Evolutionary conservation across 495 filamentous ascomycete species (phyloP), one percentile per base, ranked within the genome.

Genomic region (Talaromyces liani): DNA sequence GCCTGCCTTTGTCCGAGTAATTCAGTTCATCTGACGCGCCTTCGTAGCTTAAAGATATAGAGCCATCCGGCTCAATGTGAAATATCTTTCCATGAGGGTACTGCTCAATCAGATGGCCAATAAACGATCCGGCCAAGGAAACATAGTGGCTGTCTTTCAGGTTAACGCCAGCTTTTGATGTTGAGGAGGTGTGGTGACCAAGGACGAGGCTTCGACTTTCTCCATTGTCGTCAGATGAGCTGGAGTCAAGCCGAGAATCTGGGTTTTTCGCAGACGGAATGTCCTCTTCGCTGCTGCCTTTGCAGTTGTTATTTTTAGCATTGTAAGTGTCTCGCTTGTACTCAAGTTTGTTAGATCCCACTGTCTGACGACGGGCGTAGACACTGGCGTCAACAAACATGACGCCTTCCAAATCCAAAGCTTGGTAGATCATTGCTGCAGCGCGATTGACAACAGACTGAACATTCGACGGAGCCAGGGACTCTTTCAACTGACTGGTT

Each of bases 401-500:
- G 14, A 41, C 36, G 14, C 36, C 36, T 16, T 41, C 36, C 12
- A 41, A 3, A 16, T 41, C 36, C 36, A 41, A n/a, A 16, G 36
- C 36, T 41, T 41, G 36, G 14, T 41, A 41, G 12, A 41, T 41
- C 36, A 41, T 41, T 41, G 36, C 12, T 4, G 36, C 36, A 16
- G 36, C 36, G 36, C 36, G 36, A 41, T 41, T 41, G 36, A 41
- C 36, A 16, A 41, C 36, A 41, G 36, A 41, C 36, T 41, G 36
- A 16, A 41, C 36, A 41, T 41, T 14, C 14, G 36, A 41, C 14
- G 36, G 36, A 16, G 36, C 36, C 4, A 41, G 4, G 2, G 36
- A 73, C 75, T 77, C 54, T 41, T 41, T 41, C 14, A 41, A 6
- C 14, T 41, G 36, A 16, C 36, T 41, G 14, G 36, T 41, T 12